phyloP scores from a whole-genome alignment of 768 basidiomycete genomes.

The Collybiopsis luxurians region DNA sequence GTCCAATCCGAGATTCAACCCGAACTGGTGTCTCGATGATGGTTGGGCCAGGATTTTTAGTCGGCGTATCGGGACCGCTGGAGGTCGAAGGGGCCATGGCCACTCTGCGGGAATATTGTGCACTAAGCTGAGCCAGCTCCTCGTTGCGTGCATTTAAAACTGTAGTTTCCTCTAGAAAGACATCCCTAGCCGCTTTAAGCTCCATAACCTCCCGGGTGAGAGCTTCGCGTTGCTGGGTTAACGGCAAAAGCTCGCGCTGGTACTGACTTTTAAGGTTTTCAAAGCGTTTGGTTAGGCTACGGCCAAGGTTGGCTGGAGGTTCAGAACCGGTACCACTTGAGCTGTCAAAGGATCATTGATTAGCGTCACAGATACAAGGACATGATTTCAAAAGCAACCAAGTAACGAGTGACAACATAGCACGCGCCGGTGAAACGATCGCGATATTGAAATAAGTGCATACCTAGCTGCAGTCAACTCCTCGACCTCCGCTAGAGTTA shows the following conservation, averaged over 20 bases:
- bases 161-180: slow-evolving; percentile 88
- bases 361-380: not conserved
- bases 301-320: slow-evolving; percentile 46
- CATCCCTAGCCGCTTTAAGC: slow-evolving; percentile 81
- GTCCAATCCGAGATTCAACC: slow-evolving; percentile 15
- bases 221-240: slow-evolving; percentile 78
- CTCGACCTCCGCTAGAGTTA: slow-evolving; percentile 91
- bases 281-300: slow-evolving; percentile 80
- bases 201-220: slow-evolving; percentile 81
- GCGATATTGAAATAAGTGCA: too few species aligned
- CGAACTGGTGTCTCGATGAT: slow-evolving; percentile 9
- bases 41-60: slow-evolving; percentile 16
- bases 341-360: not conserved
- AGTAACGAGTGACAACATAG: not conserved
- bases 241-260: slow-evolving; percentile 78
- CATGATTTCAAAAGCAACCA: not conserved
- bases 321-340: slow-evolving; percentile 27
- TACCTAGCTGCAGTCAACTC: slow-evolving; percentile 70
- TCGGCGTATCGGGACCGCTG: slow-evolving; percentile 27
- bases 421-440: not conserved
- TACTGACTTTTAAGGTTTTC: slow-evolving; percentile 89
- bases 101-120: slow-evolving; percentile 77
- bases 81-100: slow-evolving; percentile 38
- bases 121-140: slow-evolving; percentile 84
- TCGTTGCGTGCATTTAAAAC: slow-evolving; percentile 90